Conservation (phyloP, 2,329 filamentous ascomycete species). For the Helicocarpus griseus region DNA sequence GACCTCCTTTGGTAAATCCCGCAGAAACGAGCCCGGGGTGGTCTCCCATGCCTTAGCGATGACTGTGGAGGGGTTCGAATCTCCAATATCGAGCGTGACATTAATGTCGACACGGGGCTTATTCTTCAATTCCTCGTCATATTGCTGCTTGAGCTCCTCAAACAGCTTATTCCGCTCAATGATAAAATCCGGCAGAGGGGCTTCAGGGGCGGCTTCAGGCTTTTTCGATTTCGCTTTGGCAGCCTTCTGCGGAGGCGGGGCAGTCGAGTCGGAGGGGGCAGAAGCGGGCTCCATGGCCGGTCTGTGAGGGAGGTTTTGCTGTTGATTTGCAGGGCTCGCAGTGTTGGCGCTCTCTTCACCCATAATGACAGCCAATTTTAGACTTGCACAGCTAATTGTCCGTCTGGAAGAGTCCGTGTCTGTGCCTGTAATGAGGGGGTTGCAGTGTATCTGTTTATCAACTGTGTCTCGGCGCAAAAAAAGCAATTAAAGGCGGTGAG, state of each 20-base stretch:
- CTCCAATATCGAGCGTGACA: constrained; percentile 38
- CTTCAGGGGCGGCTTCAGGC: constrained; percentile 19
- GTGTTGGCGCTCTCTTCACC: constrained; percentile 8
- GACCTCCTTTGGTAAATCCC: constrained; percentile 75
- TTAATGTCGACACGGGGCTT: constrained; percentile 38
- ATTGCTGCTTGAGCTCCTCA: constrained; percentile 75
- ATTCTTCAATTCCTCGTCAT: constrained; percentile 63
- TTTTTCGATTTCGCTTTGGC: constrained; percentile 16
- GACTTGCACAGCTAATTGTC: neutral
- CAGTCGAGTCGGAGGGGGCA: constrained; percentile 14
- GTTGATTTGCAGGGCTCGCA: constrained; percentile 21
- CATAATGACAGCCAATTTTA: constrained; percentile 1
- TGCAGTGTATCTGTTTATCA: neutral
- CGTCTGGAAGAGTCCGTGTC: too few species aligned
- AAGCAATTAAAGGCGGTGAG: constrained; percentile 10
- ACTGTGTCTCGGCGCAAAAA: neutral
- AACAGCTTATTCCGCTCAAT: constrained; percentile 78
- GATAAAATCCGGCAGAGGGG: constrained; percentile 61
- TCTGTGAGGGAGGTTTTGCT: constrained; percentile 22
- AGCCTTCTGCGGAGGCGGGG: constrained; percentile 25
- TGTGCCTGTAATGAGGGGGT: neutral
- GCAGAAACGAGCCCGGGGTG: constrained; percentile 68
- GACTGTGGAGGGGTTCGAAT: constrained; percentile 31
- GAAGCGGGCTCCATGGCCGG: constrained; percentile 23
- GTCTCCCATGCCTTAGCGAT: constrained; percentile 81